Evolutionary conservation across 2,329 filamentous ascomycete genomes (phyloP).

Genomic region (Juglanconis sp.): DNA sequence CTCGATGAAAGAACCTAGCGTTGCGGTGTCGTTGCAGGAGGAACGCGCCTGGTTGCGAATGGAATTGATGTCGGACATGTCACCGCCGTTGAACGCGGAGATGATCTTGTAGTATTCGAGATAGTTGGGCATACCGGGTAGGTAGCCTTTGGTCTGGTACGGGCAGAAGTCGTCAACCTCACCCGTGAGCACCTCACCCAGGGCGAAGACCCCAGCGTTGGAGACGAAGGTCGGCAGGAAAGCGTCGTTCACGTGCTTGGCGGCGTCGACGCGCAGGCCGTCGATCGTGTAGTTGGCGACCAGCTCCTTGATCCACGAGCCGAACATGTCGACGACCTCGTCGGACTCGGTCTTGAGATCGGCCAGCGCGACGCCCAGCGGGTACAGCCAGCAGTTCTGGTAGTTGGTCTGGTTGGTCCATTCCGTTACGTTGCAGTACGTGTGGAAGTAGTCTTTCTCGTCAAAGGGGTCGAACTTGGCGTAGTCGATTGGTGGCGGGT

Average conservation of each 20-base stretch:
- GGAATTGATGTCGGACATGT: constrained; percentile 36
- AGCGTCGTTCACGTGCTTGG: constrained; percentile 57
- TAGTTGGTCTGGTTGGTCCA: constrained; percentile 48
- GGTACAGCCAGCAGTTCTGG: constrained; percentile 49
- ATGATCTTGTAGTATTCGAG: constrained; percentile 40
- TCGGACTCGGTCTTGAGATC: constrained; percentile 57
- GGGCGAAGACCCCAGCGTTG: constrained; percentile 54
- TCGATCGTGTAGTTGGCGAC: constrained; percentile 61
- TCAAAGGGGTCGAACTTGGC: constrained; percentile 45
- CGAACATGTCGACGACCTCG: constrained; percentile 47
- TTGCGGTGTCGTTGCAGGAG: constrained; percentile 41
- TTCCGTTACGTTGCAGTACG: constrained; percentile 53
- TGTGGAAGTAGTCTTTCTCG: constrained; percentile 56
- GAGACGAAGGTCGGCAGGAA: constrained; percentile 55
- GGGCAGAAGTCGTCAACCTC: constrained; percentile 51
- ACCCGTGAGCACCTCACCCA: constrained; percentile 60
- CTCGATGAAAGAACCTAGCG: constrained; percentile 52
- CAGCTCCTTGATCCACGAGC: constrained; percentile 57
- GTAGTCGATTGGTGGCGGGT: constrained; percentile 40
- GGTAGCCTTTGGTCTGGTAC: constrained; percentile 44
- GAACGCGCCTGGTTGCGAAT: constrained; percentile 34
- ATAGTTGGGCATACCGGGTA: constrained; percentile 58
- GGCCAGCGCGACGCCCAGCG: constrained; percentile 54
- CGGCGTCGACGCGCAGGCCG: constrained; percentile 59
- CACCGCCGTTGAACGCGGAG: constrained; percentile 34